Evolutionary conservation across 495 filamentous ascomycete genomes (phyloP), one percentile per base, ranked within the genome.

Genomic region (Xylaria venustula): DNA sequence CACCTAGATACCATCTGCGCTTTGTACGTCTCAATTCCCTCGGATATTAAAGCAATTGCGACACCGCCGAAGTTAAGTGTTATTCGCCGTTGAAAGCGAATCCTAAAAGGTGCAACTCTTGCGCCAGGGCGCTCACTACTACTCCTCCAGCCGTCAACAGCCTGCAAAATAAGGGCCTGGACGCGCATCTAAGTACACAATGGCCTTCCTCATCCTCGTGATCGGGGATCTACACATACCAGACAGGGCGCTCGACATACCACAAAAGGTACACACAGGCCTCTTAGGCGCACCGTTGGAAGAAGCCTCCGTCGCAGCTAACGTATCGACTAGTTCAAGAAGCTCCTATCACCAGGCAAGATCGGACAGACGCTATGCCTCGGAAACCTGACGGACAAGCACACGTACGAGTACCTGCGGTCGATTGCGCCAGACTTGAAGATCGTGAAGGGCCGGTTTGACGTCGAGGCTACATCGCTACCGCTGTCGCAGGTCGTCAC

Each of bases 221-320:
- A 91, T 97, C 63, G 93, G 93, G 73, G 94, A 98, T 80, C 85
- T 98, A 54, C 96, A 97, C 83, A 97, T 98, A 75, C 93, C 93
- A 64, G 93, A 98, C 79, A 82, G 93, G 75, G 93, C 94, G 15
- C 71, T 83, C 45, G 93, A 96, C 73, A 93, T 97, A 65, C 93
- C 93, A 46, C 81, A 88, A 71, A 96, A 97, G 85, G 93, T 92
- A 81, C 68, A 67, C 7, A 47, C 54, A 30, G 9, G 20, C 47
- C n/a, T 34, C 30, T n/a, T 22, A 26, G 22, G 30, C 22, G 30
- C n/a, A 11, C 19, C 30, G 9, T 19, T 47, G 1, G 19, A 23
- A 26, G 44, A 41, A 37, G 32, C 17, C 7, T 30, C 30, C 17
- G 34, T 2, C 40, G 12, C 28, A 46, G 49, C 58, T 71, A 54